These are phyloP conservation scores for Penicillium decumbens DNA, from an alignment of 2,329 filamentous ascomycete species.

Conservation along the genomic window DNA sequence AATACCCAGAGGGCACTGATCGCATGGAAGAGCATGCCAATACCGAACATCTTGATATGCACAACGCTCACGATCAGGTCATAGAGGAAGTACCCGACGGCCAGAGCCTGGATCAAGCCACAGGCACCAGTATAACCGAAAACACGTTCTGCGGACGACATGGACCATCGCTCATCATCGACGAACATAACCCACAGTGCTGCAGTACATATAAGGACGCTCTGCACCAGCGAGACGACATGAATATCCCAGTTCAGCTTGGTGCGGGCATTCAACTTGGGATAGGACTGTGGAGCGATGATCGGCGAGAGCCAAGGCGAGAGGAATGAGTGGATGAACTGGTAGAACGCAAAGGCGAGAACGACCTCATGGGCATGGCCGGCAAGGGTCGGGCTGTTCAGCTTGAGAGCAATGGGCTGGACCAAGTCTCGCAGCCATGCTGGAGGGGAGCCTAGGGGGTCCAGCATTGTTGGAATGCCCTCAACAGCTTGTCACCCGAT, in stretches of 20 bases:
- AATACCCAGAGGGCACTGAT: slow-evolving; percentile 59
- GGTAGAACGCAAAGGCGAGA: slow-evolving; percentile 54
- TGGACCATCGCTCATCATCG: slow-evolving; percentile 53
- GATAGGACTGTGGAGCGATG: slow-evolving; percentile 54
- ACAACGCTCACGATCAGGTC: slow-evolving; percentile 55
- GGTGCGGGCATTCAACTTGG: slow-evolving; percentile 51
- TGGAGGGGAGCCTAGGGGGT: slow-evolving; percentile 48
- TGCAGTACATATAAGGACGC: slow-evolving; percentile 51
- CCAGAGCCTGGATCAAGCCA: slow-evolving; percentile 57
- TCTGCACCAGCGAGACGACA: slow-evolving; percentile 59
- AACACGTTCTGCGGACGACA: slow-evolving; percentile 52
- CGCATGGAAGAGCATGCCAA: slow-evolving; percentile 60
- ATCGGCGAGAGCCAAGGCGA: slow-evolving; percentile 52
- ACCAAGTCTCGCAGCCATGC: slow-evolving; percentile 46
- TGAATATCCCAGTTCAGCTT: slow-evolving; percentile 64
- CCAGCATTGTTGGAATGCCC: slow-evolving; percentile 36
- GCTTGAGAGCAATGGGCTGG: slow-evolving; percentile 49
- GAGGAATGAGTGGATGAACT: slow-evolving; percentile 50
- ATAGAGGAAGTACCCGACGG: slow-evolving; percentile 62
- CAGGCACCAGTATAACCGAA: slow-evolving; percentile 59
- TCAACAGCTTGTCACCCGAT: slow-evolving; percentile 18
- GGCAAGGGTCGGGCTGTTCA: slow-evolving; percentile 53
- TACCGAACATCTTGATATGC: slow-evolving; percentile 56
- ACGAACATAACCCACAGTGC: slow-evolving; percentile 56
- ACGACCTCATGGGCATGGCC: slow-evolving; percentile 60